Evolutionary conservation across 2,329 filamentous ascomycete species (phyloP).

Genomic region (Aspergillus vadensis): DNA sequence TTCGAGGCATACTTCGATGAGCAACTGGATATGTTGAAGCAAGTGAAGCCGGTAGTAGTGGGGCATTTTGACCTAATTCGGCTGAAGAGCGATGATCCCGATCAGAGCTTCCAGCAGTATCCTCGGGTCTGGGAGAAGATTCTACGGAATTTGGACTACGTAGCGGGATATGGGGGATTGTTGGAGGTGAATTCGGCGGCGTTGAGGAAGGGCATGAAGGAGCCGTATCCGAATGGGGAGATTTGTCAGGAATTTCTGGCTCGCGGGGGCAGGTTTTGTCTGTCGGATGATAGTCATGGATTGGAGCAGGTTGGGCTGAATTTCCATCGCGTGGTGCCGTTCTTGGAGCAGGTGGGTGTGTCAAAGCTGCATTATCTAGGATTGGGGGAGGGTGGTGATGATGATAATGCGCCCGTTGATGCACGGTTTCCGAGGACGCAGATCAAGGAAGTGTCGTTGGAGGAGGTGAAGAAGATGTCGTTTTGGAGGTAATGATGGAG

Average conservation of each 20-base stretch:
- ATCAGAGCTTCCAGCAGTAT: constrained; percentile 61
- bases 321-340: constrained; percentile 70
- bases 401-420: constrained; percentile 27
- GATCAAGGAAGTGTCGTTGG: constrained; percentile 33
- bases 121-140: constrained; percentile 72
- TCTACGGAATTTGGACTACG: constrained; percentile 70
- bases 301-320: constrained; percentile 85
- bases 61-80: constrained; percentile 94
- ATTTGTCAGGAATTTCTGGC: constrained; percentile 78
- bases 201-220: constrained; percentile 82
- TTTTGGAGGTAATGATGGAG: constrained; percentile 30
- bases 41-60: constrained; percentile 73
- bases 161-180: constrained; percentile 74
- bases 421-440: constrained; percentile 40
- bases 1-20: constrained; percentile 86
- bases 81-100: constrained; percentile 71
- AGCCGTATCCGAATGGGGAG: constrained; percentile 81
- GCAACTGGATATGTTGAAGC: constrained; percentile 77
- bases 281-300: constrained; percentile 95
- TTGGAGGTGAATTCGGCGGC: constrained; percentile 88
- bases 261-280: constrained; percentile 77
- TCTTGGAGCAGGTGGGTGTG: constrained; percentile 58
- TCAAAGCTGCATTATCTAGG: constrained; percentile 42
- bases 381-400: constrained; percentile 23
- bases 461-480: constrained; percentile 37